phyloP scores from a whole-genome alignment of 1,139 yeast genomes.

The Arxiozyma bovina region DNA sequence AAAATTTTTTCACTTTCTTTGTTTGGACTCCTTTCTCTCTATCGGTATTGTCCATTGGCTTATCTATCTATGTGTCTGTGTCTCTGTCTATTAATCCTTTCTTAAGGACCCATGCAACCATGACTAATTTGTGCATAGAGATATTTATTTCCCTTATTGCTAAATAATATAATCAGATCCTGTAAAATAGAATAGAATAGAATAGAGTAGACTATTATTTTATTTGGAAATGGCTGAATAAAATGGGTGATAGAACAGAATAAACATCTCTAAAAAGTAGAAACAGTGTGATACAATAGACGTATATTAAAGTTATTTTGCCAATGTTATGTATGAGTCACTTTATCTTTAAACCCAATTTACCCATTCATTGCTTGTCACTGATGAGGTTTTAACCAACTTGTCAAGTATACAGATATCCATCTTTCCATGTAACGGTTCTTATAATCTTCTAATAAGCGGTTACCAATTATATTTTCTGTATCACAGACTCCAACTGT shows the following conservation, averaged over 20 bases:
- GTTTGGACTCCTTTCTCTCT: neutral
- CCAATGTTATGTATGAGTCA: too few relatives aligned
- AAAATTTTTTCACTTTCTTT: neutral
- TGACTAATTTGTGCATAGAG: neutral
- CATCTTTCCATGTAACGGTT: neutral
- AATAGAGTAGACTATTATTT: too few relatives aligned
- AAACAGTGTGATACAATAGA: neutral
- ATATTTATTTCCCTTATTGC: too few relatives aligned
- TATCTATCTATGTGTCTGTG: neutral
- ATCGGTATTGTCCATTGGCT: too few relatives aligned
- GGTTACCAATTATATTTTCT: neutral
- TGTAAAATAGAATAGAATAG: neutral
- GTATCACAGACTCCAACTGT: constrained; percentile 3
- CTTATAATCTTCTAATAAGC: neutral
- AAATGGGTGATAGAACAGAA: too few relatives aligned
- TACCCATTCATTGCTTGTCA: neutral
- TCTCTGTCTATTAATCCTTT: neutral
- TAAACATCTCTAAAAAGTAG: too few relatives aligned
- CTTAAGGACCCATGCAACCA: neutral
- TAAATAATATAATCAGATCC: too few relatives aligned
- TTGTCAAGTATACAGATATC: constrained; percentile 1
- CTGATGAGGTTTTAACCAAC: neutral
- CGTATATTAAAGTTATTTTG: too few relatives aligned
- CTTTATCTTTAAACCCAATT: too few relatives aligned
- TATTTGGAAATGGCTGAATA: too few relatives aligned